These are phyloP conservation scores for Gaultheria prostrata DNA, from an alignment of 148 eudicot species.

Conservation along the genomic window DNA sequence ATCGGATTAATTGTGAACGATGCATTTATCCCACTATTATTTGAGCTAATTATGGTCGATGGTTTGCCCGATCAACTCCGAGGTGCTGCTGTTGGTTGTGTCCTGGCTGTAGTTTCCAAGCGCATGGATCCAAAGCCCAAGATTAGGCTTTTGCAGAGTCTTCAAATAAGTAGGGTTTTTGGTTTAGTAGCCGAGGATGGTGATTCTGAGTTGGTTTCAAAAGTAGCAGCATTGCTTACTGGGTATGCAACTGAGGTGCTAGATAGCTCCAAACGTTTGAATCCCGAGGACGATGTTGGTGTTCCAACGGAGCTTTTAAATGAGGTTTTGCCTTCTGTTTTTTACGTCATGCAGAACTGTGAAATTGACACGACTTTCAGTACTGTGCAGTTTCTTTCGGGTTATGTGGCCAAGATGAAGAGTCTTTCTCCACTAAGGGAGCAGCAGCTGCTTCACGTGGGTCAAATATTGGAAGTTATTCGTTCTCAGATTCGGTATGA, in stretches of 20 bases:
- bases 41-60: slow-evolving; percentile 70
- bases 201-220: slow-evolving; percentile 72
- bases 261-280: slow-evolving; percentile 66
- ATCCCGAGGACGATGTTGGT: slow-evolving; percentile 51
- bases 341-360: slow-evolving; percentile 65
- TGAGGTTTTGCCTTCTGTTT: slow-evolving; percentile 88
- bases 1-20: slow-evolving; percentile 77
- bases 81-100: slow-evolving; percentile 67
- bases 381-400: slow-evolving; percentile 76
- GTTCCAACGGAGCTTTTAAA: slow-evolving; percentile 64
- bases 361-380: slow-evolving; percentile 71
- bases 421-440: slow-evolving; percentile 60
- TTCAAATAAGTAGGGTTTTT: slow-evolving; percentile 74
- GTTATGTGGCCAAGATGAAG: slow-evolving; percentile 88
- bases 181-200: slow-evolving; percentile 54
- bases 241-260: slow-evolving; percentile 84
- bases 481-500: slow-evolving; percentile 76
- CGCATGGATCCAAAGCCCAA: slow-evolving; percentile 79
- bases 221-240: slow-evolving; percentile 73
- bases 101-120: slow-evolving; percentile 78
- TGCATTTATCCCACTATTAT: slow-evolving; percentile 56
- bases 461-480: slow-evolving; percentile 84
- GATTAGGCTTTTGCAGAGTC: slow-evolving; percentile 61
- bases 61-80: slow-evolving; percentile 67
- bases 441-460: slow-evolving; percentile 64